Base-by-base conservation (phyloP, 208 protist genomes). In the Angomonas ambiguus region DNA sequence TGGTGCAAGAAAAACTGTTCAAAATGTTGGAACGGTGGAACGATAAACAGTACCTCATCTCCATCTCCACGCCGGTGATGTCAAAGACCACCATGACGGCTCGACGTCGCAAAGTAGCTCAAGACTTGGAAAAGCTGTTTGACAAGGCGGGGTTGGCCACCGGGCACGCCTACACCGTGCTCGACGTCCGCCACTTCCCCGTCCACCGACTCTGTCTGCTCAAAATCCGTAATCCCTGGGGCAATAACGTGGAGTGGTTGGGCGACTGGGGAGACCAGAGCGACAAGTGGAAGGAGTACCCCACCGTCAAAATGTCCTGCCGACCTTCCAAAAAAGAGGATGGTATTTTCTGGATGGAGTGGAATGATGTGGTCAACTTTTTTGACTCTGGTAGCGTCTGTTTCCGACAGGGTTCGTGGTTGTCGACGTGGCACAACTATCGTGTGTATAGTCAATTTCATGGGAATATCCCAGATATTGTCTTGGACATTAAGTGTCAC, bases 321-420 rank as follows among this genome's bases (percentile, higher is more conserved):
- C 61, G 64, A 25, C 79, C 81, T 22, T 67, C 71, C 53, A 75
- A 85, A 73, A 71, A 70, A 35, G 74, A 33, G 20, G 80, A 87
- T 58, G 80, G 82, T 25, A 55, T 73, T 33, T 92, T 89, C 60
- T 92, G 82, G 82, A 92, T 89, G 82, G 80, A 79, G 69, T 89
- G 82, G 85, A 74, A 71, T 28, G 85, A 92, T 67, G 82, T 85
- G 24, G 55, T 77, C 20, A 70, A 81, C 59, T 89, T 74, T 62
- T 87, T 92, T 67, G 82, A 85, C 62, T 74, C 65, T 55, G 79
- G 76, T 62, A 71, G 67, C 53, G 79, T 91, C 24, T 88, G 82
- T 76, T 85, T 81, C 71, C 68, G 72, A 34, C 65, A 71, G 3
- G 71, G 71, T 41, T 75, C 69, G 70, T 80, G 68, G 70, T 66